Evolutionary conservation across 73 alveolate genomes (phyloP).

Genomic region (Stentor coeruleus): DNA sequence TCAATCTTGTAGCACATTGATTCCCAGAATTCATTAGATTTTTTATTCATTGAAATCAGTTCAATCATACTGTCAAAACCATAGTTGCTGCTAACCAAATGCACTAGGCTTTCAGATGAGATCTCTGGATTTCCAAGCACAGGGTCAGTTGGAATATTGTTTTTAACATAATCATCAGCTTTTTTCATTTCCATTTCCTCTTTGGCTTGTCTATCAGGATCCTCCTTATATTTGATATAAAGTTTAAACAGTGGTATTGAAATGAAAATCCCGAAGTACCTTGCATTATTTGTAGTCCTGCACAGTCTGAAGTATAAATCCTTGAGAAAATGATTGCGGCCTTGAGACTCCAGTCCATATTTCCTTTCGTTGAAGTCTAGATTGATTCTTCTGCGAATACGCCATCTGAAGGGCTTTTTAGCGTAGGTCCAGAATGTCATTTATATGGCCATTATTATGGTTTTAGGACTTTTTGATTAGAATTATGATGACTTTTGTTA

Average conservation of each 20-base stretch:
- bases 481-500: no score
- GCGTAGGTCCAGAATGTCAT: slow-evolving; percentile 33
- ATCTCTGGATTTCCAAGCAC: slow-evolving; percentile 25
- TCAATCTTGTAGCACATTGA: slow-evolving; percentile 21
- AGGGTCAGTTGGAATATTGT: slow-evolving; percentile 29
- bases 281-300: slow-evolving; percentile 6
- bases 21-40: slow-evolving; percentile 31
- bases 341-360: slow-evolving; percentile 31
- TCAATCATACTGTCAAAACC: slow-evolving; percentile 30
- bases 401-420: slow-evolving; percentile 19
- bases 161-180: slow-evolving; percentile 28
- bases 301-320: slow-evolving; percentile 28
- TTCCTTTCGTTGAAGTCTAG: slow-evolving; percentile 27
- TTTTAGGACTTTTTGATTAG: no score
- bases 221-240: neutral
- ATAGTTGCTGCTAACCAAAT: slow-evolving; percentile 26
- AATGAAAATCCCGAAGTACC: slow-evolving; percentile 20
- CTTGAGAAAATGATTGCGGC: slow-evolving; percentile 21
- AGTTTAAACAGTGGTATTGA: neutral
- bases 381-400: slow-evolving; percentile 23
- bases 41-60: slow-evolving; percentile 7
- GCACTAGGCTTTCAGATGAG: slow-evolving; percentile 6
- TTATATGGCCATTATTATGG: neutral
- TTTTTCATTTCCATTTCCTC: neutral
- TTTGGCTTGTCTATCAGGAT: neutral